phyloP scores from a whole-genome alignment of 2,329 filamentous ascomycete species.

The Blastomyces parvus region DNA sequence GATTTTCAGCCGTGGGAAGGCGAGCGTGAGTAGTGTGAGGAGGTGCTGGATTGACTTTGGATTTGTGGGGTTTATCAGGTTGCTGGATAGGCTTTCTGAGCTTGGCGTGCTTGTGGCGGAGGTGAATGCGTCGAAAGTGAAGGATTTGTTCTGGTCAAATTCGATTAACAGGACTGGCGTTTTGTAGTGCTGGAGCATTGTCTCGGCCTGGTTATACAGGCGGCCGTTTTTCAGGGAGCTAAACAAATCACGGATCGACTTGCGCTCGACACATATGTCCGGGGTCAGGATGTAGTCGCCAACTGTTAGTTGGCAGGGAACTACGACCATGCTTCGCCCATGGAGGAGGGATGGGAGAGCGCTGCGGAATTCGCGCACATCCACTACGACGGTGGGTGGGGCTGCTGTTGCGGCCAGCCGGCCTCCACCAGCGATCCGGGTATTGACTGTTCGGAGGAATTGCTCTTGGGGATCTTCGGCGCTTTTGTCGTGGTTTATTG shows the following conservation, averaged over 20 bases:
- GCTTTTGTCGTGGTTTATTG: slow-evolving; percentile 64
- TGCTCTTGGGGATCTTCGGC: slow-evolving; percentile 76
- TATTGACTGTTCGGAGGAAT: slow-evolving; percentile 92
- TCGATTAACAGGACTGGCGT: slow-evolving; percentile 88
- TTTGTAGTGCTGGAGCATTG: slow-evolving; percentile 90
- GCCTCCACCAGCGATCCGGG: slow-evolving; percentile 87
- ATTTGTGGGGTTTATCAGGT: slow-evolving; percentile 51
- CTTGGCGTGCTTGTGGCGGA: slow-evolving; percentile 35
- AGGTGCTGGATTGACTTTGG: slow-evolving; percentile 80
- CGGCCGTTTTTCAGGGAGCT: slow-evolving; percentile 85
- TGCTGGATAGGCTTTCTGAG: slow-evolving; percentile 49
- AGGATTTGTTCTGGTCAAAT: slow-evolving; percentile 94
- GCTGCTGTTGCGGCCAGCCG: slow-evolving; percentile 72
- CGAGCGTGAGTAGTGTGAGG: slow-evolving; percentile 81
- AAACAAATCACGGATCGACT: slow-evolving; percentile 84
- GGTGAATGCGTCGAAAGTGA: slow-evolving; percentile 68
- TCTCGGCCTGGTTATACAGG: slow-evolving; percentile 82
- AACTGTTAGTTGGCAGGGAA: slow-evolving; percentile 92
- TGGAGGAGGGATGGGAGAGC: slow-evolving; percentile 85
- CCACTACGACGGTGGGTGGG: slow-evolving; percentile 83
- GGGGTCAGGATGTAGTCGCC: slow-evolving; percentile 93
- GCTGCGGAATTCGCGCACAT: slow-evolving; percentile 92
- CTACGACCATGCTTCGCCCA: slow-evolving; percentile 74
- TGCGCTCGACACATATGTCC: slow-evolving; percentile 85
- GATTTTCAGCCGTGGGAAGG: slow-evolving; percentile 80